Percentiles rank a stretch among this genome's conserved stretches.
These are phyloP conservation scores for Dictyostelium firmibasis DNA, from an alignment of 78 protist species.

Conservation along the genomic window DNA sequence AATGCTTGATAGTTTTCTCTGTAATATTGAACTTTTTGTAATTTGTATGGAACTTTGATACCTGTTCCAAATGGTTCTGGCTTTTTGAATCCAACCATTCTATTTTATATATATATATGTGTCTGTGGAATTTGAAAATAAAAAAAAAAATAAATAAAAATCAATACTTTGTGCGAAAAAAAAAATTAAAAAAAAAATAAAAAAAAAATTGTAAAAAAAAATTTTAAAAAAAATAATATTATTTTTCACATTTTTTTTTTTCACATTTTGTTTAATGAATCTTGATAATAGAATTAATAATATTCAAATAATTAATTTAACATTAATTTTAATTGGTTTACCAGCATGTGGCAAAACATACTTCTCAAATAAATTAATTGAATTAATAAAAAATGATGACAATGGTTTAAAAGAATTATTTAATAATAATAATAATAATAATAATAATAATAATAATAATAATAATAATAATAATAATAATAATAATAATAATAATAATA, in stretches of 20 bases:
- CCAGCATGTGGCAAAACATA: conserved; percentile 1
- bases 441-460: neutral
- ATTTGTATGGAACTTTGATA: conserved; percentile 20
- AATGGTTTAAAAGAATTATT: neutral
- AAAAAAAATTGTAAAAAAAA: neutral
- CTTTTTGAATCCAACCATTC: neutral
- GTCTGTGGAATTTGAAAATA: too few relatives aligned
- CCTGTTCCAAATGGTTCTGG: conserved; percentile 9
- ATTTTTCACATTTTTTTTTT: neutral
- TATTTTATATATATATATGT: neutral
- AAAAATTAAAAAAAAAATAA: neutral
- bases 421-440: neutral
- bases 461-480: neutral
- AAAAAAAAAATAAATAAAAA: neutral
- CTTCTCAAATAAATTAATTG: neutral
- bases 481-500: neutral
- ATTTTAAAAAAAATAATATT: neutral
- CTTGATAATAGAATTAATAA: neutral
- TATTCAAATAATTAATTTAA: neutral
- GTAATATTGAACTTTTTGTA: conserved; percentile 57
- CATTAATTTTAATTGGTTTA: neutral
- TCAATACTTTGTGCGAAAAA: too few relatives aligned
- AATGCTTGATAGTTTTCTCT: conserved; percentile 66
- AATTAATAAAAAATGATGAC: neutral
- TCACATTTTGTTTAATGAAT: neutral